phyloP scores from a whole-genome alignment of 2,329 filamentous ascomycete genomes.

The Drechslerella dactyloides region DNA sequence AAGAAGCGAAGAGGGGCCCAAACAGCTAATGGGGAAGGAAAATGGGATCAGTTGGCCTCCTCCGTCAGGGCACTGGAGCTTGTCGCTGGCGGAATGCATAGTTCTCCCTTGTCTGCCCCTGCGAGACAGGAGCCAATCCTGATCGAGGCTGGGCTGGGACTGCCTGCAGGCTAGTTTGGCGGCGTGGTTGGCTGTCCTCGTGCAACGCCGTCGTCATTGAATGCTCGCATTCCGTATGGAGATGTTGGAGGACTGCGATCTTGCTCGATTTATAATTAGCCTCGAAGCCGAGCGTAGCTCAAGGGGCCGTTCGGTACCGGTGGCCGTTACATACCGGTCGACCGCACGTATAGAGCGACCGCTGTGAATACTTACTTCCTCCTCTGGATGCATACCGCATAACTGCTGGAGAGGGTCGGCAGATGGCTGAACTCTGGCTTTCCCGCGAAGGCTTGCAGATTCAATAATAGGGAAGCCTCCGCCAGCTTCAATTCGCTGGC shows the following conservation, averaged over 20 bases:
- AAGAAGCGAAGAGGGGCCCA: too few species aligned
- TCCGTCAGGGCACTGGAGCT: too few species aligned
- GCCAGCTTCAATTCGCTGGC: too few species aligned
- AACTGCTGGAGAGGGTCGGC: neutral
- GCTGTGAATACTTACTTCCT: too few species aligned
- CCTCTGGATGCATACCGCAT: neutral
- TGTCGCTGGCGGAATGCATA: neutral
- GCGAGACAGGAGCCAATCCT: neutral
- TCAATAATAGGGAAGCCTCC: too few species aligned
- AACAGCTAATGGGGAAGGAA: too few species aligned
- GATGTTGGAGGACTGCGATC: too few species aligned
- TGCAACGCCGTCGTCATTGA: too few species aligned
- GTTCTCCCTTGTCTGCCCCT: neutral
- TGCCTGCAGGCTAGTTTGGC: neutral
- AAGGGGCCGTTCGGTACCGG: neutral
- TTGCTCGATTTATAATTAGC: too few species aligned
- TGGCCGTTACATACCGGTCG: neutral
- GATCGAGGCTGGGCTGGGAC: neutral
- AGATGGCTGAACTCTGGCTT: neutral
- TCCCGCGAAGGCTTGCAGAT: neutral
- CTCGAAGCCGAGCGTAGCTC: neutral
- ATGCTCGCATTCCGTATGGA: too few species aligned
- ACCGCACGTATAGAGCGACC: neutral
- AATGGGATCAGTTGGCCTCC: too few species aligned
- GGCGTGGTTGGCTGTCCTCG: too few species aligned